phyloP scores from a whole-genome alignment of 352 stramenopile genomes.

The Globisporangium emineosum region DNA sequence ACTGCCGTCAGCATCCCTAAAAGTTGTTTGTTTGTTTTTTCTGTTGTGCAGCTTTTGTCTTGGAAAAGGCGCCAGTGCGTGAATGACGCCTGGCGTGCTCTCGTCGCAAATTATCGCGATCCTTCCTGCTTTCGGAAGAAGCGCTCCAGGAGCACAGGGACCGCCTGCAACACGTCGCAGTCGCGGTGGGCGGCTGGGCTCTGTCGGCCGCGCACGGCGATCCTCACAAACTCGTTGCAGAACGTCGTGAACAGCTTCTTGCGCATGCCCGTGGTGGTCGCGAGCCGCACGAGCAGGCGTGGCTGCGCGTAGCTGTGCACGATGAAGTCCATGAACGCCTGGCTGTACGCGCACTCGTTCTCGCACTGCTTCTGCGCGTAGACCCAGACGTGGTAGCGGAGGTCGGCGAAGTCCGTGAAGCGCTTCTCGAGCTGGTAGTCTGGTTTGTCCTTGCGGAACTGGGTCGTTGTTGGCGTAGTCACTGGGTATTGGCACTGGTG shows the following conservation, averaged over 20 bases:
- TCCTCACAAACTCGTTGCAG: constrained; percentile 13
- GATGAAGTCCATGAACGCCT: constrained; percentile 41
- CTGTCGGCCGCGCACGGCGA: constrained; percentile 19
- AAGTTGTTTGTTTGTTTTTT: too few species aligned
- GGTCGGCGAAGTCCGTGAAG: constrained; percentile 31
- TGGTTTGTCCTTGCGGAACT: constrained; percentile 13
- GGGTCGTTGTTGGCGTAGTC: not conserved
- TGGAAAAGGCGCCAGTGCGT: too few species aligned
- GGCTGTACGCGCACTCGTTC: constrained; percentile 36
- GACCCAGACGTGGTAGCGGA: constrained; percentile 38
- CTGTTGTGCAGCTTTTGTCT: too few species aligned
- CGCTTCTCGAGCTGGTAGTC: constrained; percentile 38
- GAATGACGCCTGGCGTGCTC: too few species aligned
- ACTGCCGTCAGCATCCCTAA: not conserved
- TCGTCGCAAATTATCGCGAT: not conserved
- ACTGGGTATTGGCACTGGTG: not conserved
- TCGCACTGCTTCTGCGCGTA: constrained; percentile 34
- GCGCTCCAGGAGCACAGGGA: not conserved
- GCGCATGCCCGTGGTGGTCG: constrained; percentile 7
- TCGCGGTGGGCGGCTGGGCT: not conserved
- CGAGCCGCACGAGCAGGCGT: constrained; percentile 11
- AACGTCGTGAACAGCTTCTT: constrained; percentile 18
- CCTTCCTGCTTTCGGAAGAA: constrained; percentile 5
- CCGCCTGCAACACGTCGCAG: not conserved
- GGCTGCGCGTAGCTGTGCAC: constrained; percentile 33